Base-by-base conservation (phyloP, 805 yeast genomes). In the Starmerella stellata region DNA sequence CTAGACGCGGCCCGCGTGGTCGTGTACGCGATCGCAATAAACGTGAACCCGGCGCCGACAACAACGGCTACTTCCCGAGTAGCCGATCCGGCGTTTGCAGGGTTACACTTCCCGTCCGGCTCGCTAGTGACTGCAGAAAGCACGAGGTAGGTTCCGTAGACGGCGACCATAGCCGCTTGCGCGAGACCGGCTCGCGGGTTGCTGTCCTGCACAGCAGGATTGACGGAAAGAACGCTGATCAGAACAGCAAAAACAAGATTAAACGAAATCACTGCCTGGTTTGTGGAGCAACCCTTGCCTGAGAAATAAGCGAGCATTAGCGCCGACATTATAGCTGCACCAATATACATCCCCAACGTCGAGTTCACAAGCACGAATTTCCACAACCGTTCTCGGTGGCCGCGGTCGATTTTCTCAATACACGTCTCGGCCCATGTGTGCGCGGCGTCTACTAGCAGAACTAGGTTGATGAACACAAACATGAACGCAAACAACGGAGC, bases 341-440 rank as follows among this genome's bases (percentile, higher is more conserved):
- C 76, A 18, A 74, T 47, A 55, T 85, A 90, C 96, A 90, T 83
- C 17, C 71, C 55, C 34, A 76, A 61, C 1, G 98, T 90, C 1
- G 96, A 94, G 3, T 93, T 80, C 21, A 90, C 71, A 33, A 90
- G 64, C 8, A 87, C 59, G 32, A 71, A 64, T 50, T 80, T 72
- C 96, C 96, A 90, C 49, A 79, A 66, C 3, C 57, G 49, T 13
- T 59, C 53, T 39, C 71, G 73, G 34, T 74, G 78, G 16, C 42
- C 47, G 41, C 78, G 87, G 50, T 75, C 74, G 31, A 90, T 81
- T 50, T 82, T 79, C 47, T 77, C 83, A 38, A 90, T 68, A 57
- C 98, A 90, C 5, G 78, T 79, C 52, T 90, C 99, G 0, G 96
- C 95, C 95, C 95, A 90, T 49, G 87, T 87, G 58, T 90, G 96